phyloP scores from a whole-genome alignment of 73 alveolate genomes.

The Paramecium sexaurelia region DNA sequence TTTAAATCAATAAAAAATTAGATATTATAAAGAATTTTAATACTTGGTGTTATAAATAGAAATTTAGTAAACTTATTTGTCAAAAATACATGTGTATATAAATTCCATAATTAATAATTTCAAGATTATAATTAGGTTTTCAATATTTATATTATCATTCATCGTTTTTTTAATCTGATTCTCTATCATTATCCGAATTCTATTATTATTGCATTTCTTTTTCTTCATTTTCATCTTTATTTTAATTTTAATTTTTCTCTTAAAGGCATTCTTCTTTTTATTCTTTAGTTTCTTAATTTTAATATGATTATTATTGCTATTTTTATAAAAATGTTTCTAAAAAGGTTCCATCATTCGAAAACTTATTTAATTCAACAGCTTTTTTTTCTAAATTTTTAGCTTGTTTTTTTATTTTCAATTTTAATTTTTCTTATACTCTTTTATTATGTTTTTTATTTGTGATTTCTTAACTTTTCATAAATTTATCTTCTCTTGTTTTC shows the following conservation, averaged over 20 bases:
- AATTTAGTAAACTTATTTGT: too few species aligned
- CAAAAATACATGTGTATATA: too few species aligned
- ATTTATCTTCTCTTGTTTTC: constrained; percentile 12
- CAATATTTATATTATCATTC: not conserved
- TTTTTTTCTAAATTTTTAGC: not conserved
- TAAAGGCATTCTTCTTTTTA: not conserved
- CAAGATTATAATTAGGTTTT: not conserved
- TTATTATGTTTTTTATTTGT: constrained; percentile 15
- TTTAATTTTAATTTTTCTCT: too few species aligned
- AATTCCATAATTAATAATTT: not conserved
- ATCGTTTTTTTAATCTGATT: not conserved
- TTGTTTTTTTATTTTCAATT: not conserved
- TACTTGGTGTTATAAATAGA: too few species aligned
- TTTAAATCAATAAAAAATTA: too few species aligned
- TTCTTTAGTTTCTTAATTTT: not conserved
- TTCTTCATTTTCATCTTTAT: not conserved
- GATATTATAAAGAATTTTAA: too few species aligned
- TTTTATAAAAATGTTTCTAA: not conserved
- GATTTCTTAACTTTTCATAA: not conserved
- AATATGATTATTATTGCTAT: not conserved
- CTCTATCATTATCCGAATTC: not conserved
- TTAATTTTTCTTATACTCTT: not conserved
- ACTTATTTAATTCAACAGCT: not conserved
- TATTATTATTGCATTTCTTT: not conserved
- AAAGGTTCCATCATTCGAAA: constrained; percentile 37